phyloP scores from a whole-genome alignment of 495 filamentous ascomycete genomes.

The Xylaria flabelliformis region DNA sequence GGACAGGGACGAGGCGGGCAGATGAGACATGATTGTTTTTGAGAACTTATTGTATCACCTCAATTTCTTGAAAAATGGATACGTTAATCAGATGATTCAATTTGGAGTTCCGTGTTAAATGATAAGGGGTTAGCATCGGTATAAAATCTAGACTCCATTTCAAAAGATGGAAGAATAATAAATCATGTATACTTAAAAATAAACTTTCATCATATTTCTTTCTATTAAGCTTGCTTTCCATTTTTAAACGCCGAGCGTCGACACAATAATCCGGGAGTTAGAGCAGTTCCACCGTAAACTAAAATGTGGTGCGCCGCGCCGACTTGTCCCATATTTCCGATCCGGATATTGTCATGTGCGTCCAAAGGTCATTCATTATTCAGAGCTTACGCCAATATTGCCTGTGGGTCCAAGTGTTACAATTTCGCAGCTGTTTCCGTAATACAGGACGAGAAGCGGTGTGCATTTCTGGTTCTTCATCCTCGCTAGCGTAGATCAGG shows the following conservation, averaged over 20 bases:
- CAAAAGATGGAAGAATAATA: background rate
- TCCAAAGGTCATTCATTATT: background rate
- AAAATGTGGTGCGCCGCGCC: background rate
- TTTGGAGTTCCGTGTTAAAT: background rate
- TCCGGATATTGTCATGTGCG: background rate
- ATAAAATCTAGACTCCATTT: background rate
- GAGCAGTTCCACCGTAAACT: background rate
- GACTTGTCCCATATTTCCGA: background rate
- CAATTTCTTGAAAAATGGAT: background rate
- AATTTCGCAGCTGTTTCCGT: constrained; percentile 6
- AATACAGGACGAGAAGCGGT: constrained; percentile 17
- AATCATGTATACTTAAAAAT: background rate
- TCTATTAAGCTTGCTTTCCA: background rate
- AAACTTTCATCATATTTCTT: background rate
- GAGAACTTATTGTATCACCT: background rate
- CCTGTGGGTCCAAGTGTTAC: constrained; percentile 4
- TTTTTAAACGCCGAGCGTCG: background rate
- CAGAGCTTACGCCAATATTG: background rate
- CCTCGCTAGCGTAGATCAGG: background rate
- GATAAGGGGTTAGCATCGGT: background rate
- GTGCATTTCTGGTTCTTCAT: background rate
- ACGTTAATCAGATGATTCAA: background rate
- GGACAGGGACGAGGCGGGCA: background rate
- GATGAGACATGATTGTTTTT: background rate
- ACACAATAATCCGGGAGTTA: background rate